Conservation (phyloP, 1,284 basidiomycete genomes). For the Rhodofomes roseus region DNA sequence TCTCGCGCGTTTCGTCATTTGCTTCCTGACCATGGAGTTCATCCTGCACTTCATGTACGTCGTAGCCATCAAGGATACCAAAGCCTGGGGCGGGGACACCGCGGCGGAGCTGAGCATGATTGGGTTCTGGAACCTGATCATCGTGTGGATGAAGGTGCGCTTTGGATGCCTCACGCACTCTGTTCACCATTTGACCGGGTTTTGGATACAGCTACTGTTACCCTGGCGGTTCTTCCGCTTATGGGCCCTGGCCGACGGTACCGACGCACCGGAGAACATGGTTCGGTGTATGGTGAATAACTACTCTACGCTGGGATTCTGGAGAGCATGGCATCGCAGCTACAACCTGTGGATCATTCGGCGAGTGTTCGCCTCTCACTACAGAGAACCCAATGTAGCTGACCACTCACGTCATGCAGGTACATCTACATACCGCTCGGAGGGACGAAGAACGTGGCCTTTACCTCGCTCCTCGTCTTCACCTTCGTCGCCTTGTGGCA, state of each 20-base stretch:
- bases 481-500: constrained; percentile 99
- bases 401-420: constrained; percentile 33
- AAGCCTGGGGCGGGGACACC: constrained; percentile 71
- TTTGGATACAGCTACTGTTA: constrained; percentile 76
- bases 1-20: constrained; percentile 67
- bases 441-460: constrained; percentile 61
- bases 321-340: constrained; percentile 94
- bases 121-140: constrained; percentile 95
- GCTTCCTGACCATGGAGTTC: constrained; percentile 85
- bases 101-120: constrained; percentile 88
- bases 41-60: constrained; percentile 96
- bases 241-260: constrained; percentile 88
- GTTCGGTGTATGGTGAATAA: constrained; percentile 98
- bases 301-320: constrained; percentile 91
- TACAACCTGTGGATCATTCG: constrained; percentile 97
- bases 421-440: constrained; percentile 97
- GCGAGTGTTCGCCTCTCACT: constrained; percentile 34
- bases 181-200: neutral
- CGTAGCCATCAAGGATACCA: constrained; percentile 91
- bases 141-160: constrained; percentile 94
- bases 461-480: constrained; percentile 83
- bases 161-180: neutral
- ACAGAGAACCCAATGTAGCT: neutral
- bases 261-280: constrained; percentile 99
- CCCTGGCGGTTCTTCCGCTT: constrained; percentile 98